phyloP scores from a whole-genome alignment of 495 filamentous ascomycete genomes.

The Penicillium canescens region DNA sequence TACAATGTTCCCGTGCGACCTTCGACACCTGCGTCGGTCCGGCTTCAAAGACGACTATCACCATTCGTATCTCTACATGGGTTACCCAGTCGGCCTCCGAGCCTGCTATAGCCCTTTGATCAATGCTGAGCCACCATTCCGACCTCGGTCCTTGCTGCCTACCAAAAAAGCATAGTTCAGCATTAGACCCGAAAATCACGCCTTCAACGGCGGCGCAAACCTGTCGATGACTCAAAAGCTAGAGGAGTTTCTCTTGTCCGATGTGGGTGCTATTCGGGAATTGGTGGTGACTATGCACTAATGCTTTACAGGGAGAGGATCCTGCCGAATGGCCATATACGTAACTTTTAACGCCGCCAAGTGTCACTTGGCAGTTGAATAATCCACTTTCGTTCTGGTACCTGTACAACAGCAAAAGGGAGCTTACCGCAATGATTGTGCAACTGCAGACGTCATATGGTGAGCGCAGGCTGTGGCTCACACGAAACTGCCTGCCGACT shows the following conservation, averaged over 20 bases:
- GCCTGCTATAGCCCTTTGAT: not conserved
- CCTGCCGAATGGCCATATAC: conserved; percentile 1
- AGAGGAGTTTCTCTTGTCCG: conserved; percentile 1
- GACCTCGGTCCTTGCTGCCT: not conserved
- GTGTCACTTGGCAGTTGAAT: conserved; percentile 8
- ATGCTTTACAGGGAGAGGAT: not conserved
- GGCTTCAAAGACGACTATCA: conserved; percentile 3
- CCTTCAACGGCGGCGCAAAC: not conserved
- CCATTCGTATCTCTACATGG: conserved; percentile 2
- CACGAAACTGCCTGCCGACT: not conserved
- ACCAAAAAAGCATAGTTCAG: not conserved
- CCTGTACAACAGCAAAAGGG: conserved; percentile 1
- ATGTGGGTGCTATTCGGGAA: not conserved
- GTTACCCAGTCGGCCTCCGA: not conserved
- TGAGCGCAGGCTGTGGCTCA: conserved; percentile 6
- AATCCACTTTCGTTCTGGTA: conserved; percentile 11
- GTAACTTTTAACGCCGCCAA: not conserved
- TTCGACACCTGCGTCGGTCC: conserved; percentile 2
- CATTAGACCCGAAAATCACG: not conserved
- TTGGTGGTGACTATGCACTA: not conserved
- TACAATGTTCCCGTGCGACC: conserved; percentile 1
- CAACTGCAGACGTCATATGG: conserved; percentile 9
- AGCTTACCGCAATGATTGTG: conserved; percentile 8
- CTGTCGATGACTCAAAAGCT: not conserved
- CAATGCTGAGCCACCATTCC: not conserved